Evolutionary conservation across 176 grass and related monocot genomes (phyloP).

Genomic region (Ensete ventricosum): DNA sequence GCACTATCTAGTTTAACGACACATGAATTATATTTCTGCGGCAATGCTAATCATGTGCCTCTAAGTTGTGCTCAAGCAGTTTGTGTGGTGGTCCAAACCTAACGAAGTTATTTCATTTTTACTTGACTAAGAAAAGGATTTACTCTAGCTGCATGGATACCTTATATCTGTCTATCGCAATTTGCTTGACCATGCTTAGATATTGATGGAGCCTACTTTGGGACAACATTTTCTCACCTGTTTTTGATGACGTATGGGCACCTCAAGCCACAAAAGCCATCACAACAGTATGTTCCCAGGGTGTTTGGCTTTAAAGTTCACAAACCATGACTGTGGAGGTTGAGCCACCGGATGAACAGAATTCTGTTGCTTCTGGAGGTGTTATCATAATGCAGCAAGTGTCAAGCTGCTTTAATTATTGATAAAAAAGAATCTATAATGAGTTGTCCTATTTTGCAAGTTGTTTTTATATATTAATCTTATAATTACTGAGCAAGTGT

Average conservation of each 20-base stretch:
- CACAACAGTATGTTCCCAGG: constrained; percentile 34
- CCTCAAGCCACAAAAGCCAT: constrained; percentile 40
- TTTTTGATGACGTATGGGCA: constrained; percentile 46
- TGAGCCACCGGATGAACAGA: background rate
- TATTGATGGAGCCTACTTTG: constrained; percentile 47
- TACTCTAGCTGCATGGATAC: background rate
- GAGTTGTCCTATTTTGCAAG: background rate
- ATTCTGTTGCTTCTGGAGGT: background rate
- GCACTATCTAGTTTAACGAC: background rate
- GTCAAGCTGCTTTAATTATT: background rate
- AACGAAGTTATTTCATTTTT: background rate
- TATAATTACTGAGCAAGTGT: background rate
- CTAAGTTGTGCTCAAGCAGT: background rate
- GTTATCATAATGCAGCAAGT: background rate
- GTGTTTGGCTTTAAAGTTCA: constrained; percentile 53
- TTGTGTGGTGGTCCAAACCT: background rate
- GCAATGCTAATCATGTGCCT: no score
- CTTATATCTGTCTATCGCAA: background rate
- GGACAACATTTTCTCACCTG: constrained; percentile 49
- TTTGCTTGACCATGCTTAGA: constrained; percentile 35
- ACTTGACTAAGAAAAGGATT: background rate
- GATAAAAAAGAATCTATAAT: background rate
- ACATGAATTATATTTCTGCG: no score
- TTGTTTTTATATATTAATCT: background rate
- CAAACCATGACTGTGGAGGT: constrained; percentile 23